phyloP scores from a whole-genome alignment of 371 early-diverging fungal genomes.

The Mucor racemosus region DNA sequence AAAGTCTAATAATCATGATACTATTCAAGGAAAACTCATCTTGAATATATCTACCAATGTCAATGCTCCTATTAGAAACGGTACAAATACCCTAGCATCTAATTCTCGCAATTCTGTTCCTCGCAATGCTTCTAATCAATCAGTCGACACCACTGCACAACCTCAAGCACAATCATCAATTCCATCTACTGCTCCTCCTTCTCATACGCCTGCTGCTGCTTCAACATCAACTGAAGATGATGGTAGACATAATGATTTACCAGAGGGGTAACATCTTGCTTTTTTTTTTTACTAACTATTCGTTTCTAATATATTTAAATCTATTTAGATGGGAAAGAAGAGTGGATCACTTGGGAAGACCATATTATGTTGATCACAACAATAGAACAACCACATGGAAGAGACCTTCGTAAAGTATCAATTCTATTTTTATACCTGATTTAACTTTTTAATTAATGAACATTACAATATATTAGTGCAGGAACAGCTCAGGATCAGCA shows the following conservation, averaged over 20 bases:
- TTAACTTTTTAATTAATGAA: no score
- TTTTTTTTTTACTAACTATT: no score
- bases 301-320: no score
- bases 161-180: conserved; percentile 20
- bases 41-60: conserved; percentile 71
- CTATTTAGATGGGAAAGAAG: conserved; percentile 73
- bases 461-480: conserved; percentile 7
- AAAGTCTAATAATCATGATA: conserved; percentile 80
- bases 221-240: conserved; percentile 9
- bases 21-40: conserved; percentile 85
- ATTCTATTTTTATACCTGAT: no score
- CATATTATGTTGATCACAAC: conserved; percentile 79
- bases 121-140: background rate
- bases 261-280: background rate
- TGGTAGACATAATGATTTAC: conserved; percentile 13
- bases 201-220: background rate
- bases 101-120: conserved; percentile 9
- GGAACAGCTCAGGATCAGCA: conserved; percentile 60
- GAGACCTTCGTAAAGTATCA: conserved; percentile 45
- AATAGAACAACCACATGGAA: conserved; percentile 78
- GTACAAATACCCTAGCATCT: conserved; percentile 47
- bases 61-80: conserved; percentile 48
- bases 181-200: background rate
- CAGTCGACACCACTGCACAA: background rate
- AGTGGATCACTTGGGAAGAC: conserved; percentile 68